Conservation (phyloP, 495 filamentous ascomycete species). For the Ramalina intermedia region DNA sequence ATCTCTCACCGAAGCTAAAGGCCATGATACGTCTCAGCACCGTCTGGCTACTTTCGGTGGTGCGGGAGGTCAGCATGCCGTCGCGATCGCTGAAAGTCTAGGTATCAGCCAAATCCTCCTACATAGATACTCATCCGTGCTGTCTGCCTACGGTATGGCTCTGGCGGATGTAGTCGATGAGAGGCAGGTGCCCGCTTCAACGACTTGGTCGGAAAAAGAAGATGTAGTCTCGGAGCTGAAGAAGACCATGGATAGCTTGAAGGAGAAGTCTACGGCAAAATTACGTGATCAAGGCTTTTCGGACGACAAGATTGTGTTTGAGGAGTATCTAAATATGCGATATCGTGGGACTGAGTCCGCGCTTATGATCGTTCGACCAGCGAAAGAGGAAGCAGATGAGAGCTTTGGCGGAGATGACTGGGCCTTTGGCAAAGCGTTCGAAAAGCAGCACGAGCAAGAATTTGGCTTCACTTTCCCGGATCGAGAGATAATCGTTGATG, state of each 20-base stretch:
- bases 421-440: constrained; percentile 73
- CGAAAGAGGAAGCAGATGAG: constrained; percentile 39
- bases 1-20: constrained; percentile 83
- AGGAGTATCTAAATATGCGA: constrained; percentile 81
- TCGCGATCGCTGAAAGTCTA: constrained; percentile 82
- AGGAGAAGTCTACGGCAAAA: constrained; percentile 47
- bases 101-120: constrained; percentile 80
- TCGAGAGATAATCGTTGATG: constrained; percentile 83
- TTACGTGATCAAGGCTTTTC: constrained; percentile 61
- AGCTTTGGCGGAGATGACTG: constrained; percentile 50
- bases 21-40: constrained; percentile 82
- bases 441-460: constrained; percentile 78
- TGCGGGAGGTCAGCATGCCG: constrained; percentile 89
- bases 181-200: constrained; percentile 75
- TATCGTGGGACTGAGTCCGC: constrained; percentile 81
- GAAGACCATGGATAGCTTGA: constrained; percentile 30
- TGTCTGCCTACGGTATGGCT: constrained; percentile 95
- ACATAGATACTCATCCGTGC: constrained; percentile 83
- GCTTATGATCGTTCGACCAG: constrained; percentile 62
- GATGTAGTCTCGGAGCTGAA: constrained; percentile 37
- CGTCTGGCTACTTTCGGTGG: constrained; percentile 86
- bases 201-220: constrained; percentile 51
- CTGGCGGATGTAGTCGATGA: constrained; percentile 92
- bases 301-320: constrained; percentile 58
- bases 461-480: constrained; percentile 88